A percentile compares a stretch with the other conserved stretches of the same genome.
Conservation (phyloP, 345 rosid species). For the Sapria himalayana region DNA sequence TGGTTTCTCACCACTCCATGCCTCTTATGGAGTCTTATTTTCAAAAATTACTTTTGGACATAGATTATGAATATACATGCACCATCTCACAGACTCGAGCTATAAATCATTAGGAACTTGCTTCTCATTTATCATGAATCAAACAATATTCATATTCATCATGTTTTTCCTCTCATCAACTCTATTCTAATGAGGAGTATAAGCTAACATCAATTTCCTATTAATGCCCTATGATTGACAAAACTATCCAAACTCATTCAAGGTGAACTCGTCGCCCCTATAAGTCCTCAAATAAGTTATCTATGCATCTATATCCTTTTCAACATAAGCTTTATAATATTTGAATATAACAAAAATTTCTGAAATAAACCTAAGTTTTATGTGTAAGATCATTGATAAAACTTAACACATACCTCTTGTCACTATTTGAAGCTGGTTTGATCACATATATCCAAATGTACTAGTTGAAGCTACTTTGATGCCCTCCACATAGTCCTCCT, state of each 20-base stretch:
- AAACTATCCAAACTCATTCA: no score
- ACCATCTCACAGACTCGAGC: constrained; percentile 2
- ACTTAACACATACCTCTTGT: constrained; percentile 4
- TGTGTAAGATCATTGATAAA: constrained; percentile 9
- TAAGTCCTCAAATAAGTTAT: not conserved
- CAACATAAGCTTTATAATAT: no score
- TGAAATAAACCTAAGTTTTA: constrained; percentile 7
- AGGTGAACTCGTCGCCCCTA: not conserved
- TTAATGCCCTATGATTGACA: constrained; percentile 5
- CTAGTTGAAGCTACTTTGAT: not conserved
- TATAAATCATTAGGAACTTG: no score
- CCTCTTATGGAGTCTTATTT: not conserved
- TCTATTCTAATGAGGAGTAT: no score
- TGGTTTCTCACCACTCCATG: constrained; percentile 4
- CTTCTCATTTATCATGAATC: no score
- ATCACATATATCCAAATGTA: constrained; percentile 6
- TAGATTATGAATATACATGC: not conserved
- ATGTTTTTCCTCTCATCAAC: no score
- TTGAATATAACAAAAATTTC: not conserved
- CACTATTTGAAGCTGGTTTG: not conserved
- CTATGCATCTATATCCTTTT: not conserved
- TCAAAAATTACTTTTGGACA: not conserved
- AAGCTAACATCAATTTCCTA: no score
- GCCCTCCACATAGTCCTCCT: constrained; percentile 7
- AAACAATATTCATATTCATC: no score